A percentile compares a stretch with the other conserved stretches of the same genome.
Conservation (phyloP, 345 rosid species). For the Pistacia integerrima region DNA sequence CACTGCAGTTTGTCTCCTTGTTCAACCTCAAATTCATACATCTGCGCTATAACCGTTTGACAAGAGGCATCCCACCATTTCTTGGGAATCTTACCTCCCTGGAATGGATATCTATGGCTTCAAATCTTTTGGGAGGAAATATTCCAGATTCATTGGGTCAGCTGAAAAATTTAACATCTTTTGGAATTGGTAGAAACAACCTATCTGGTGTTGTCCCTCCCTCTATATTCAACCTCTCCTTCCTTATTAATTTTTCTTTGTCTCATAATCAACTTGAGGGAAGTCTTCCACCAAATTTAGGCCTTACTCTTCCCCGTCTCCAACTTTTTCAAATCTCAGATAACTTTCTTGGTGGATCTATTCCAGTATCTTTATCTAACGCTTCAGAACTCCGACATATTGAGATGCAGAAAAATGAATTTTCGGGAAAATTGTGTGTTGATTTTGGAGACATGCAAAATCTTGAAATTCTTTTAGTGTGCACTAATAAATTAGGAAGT, state of each 20-base stretch:
- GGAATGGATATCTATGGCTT: not conserved
- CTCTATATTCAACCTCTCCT: not conserved
- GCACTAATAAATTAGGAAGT: constrained; percentile 15
- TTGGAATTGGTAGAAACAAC: constrained; percentile 11
- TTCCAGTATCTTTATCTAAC: constrained; percentile 31
- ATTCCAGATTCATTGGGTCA: constrained; percentile 5
- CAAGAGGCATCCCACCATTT: constrained; percentile 11
- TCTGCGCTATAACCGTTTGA: constrained; percentile 3
- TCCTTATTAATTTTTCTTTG: not conserved
- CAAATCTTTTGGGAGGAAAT: not conserved
- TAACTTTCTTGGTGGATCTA: constrained; percentile 18
- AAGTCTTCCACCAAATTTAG: constrained; percentile 21
- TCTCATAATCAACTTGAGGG: constrained; percentile 22
- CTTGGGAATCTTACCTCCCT: constrained; percentile 29
- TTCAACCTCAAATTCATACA: not conserved
- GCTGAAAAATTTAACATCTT: not conserved
- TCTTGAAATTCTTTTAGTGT: not conserved
- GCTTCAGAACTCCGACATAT: constrained; percentile 11
- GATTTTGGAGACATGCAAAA: constrained; percentile 14
- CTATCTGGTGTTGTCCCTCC: constrained; percentile 17
- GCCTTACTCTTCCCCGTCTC: constrained; percentile 17
- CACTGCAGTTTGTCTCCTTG: constrained; percentile 6
- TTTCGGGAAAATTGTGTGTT: constrained; percentile 22
- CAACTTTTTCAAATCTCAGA: not conserved
- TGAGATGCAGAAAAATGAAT: not conserved